These are phyloP conservation scores for Hyaloscypha variabilis DNA, from an alignment of 495 filamentous ascomycete species.

Conservation along the genomic window DNA sequence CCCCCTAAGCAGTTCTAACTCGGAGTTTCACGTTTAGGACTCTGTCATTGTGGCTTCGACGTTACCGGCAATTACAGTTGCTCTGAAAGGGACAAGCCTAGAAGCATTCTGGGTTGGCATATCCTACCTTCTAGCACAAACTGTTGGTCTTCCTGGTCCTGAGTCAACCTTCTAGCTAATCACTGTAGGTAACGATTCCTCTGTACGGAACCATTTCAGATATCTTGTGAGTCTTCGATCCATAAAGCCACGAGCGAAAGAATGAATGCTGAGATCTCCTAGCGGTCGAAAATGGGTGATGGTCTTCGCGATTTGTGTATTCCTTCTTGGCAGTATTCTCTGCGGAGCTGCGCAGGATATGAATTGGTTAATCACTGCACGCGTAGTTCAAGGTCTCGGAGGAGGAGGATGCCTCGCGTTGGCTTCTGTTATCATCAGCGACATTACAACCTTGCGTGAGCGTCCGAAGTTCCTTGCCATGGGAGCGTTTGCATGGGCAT, in stretches of 20 bases:
- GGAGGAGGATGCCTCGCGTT: constrained; percentile 66
- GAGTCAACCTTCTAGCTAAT: background rate
- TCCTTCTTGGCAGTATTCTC: constrained; percentile 60
- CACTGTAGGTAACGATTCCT: constrained; percentile 10
- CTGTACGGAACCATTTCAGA: constrained; percentile 18
- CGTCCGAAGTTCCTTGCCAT: constrained; percentile 42
- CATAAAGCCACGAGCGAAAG: no score
- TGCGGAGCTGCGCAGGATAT: constrained; percentile 60
- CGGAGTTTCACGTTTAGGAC: background rate
- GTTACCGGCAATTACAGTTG: constrained; percentile 15
- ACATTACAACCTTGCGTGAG: constrained; percentile 56
- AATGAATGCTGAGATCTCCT: constrained; percentile 40
- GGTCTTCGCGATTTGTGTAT: constrained; percentile 52
- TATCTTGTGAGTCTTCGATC: constrained; percentile 44
- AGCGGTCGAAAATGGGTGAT: constrained; percentile 44
- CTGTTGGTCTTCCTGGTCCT: background rate
- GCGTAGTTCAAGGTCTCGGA: constrained; percentile 58
- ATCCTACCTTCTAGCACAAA: constrained; percentile 48
- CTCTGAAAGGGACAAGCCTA: constrained; percentile 52
- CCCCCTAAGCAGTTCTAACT: no score
- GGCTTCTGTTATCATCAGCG: constrained; percentile 65
- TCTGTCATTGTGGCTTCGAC: constrained; percentile 14
- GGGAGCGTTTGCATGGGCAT: constrained; percentile 9
- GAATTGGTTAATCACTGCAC: constrained; percentile 41
- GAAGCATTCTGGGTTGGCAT: constrained; percentile 62